These are phyloP conservation scores for Stentor coeruleus DNA, from an alignment of 73 alveolate species.

Conservation along the genomic window DNA sequence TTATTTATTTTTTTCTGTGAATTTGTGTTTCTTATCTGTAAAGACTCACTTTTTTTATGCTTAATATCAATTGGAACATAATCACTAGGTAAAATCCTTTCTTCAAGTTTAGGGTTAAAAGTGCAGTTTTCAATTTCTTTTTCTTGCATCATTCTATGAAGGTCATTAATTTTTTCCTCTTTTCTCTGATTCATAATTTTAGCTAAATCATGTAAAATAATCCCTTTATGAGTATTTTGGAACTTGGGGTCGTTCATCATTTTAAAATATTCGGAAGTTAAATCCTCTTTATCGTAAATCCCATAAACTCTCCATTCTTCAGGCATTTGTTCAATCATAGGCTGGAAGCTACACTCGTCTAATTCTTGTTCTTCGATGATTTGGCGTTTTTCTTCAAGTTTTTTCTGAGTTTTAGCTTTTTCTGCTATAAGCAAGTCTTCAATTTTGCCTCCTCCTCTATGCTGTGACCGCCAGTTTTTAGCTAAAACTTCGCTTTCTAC, in stretches of 20 bases:
- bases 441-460: background rate
- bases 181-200: background rate
- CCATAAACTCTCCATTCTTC: background rate
- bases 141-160: background rate
- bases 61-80: background rate
- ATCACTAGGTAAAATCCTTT: background rate
- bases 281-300: constrained; percentile 3
- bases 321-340: constrained; percentile 7
- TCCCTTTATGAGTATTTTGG: constrained; percentile 11
- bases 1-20: background rate
- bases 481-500: background rate
- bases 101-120: background rate
- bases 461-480: background rate
- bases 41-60: background rate
- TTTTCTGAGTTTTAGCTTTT: background rate
- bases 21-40: background rate
- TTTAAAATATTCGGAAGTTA: constrained; percentile 5
- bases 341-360: constrained; percentile 1
- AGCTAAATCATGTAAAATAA: background rate
- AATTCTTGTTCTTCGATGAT: background rate
- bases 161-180: background rate
- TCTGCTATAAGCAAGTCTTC: constrained; percentile 16
- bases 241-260: background rate
- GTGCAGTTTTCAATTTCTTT: background rate
- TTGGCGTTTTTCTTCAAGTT: background rate